phyloP scores from a whole-genome alignment of 2,329 filamentous ascomycete species.

The Trichoderma sp. region DNA sequence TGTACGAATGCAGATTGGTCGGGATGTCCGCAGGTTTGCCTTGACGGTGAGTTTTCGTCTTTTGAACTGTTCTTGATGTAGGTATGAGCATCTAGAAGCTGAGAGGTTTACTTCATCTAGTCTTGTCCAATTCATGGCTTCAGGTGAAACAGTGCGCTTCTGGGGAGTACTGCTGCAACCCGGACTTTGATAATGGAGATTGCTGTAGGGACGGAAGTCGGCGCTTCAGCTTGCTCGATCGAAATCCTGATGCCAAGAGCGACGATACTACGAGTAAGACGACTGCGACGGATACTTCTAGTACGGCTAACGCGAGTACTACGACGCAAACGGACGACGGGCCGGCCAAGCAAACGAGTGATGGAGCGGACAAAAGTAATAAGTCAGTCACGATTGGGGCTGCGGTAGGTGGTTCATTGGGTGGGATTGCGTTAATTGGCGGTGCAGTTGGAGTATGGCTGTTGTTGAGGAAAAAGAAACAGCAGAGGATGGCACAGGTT shows the following conservation, averaged over 20 bases:
- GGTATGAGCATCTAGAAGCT: not conserved
- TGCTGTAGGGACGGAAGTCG: not conserved
- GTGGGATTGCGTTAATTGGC: not conserved
- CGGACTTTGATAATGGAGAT: conserved; percentile 1
- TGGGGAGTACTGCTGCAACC: conserved; percentile 16
- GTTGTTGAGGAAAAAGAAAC: not conserved
- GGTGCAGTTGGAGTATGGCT: not conserved
- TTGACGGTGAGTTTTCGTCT: not conserved
- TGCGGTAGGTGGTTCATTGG: not conserved
- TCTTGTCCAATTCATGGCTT: not conserved
- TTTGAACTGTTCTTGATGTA: not conserved
- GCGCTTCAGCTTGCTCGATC: not conserved
- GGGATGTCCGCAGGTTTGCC: not conserved
- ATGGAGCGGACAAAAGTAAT: not conserved
- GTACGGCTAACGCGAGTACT: not conserved
- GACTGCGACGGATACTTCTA: not conserved
- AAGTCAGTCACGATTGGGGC: not conserved
- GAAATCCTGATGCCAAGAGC: not conserved
- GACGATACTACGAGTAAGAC: not conserved
- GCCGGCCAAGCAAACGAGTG: not conserved
- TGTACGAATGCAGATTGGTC: conserved; percentile 12
- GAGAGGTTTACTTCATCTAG: not conserved
- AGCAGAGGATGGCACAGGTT: not conserved
- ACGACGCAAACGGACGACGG: not conserved
- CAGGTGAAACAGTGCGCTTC: conserved; percentile 9